phyloP scores from a whole-genome alignment of 331 rosid genomes.

The Cydonia oblonga region DNA sequence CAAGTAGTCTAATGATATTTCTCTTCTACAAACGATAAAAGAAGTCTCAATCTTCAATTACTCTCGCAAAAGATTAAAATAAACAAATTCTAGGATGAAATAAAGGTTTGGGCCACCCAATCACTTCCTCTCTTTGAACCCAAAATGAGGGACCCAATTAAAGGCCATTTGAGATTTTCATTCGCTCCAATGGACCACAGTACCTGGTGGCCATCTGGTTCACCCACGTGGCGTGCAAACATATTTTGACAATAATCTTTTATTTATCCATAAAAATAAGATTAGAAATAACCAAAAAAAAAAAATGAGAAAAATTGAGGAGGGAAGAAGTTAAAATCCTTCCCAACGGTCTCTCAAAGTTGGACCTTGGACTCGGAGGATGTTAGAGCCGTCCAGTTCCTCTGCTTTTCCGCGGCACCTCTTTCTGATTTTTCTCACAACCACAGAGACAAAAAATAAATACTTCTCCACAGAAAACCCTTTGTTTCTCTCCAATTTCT shows the following conservation, averaged over 20 bases:
- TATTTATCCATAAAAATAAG: neutral
- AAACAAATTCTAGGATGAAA: neutral
- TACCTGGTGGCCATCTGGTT: neutral
- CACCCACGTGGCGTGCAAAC: neutral
- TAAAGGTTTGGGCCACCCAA: neutral
- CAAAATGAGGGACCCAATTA: neutral
- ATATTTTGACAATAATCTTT: neutral
- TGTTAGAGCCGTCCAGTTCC: conserved; percentile 2
- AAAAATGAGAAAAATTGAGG: neutral
- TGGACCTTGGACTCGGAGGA: neutral
- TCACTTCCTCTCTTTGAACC: neutral
- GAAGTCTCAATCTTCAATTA: neutral
- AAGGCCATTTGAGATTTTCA: too few relatives aligned
- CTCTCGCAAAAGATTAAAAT: neutral
- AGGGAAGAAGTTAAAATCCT: neutral
- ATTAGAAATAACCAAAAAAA: too few relatives aligned
- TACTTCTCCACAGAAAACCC: neutral
- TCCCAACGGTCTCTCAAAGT: conserved; percentile 15
- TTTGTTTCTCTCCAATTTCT: neutral
- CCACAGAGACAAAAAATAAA: neutral
- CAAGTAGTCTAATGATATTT: too few relatives aligned
- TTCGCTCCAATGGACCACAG: neutral
- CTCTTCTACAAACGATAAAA: too few relatives aligned
- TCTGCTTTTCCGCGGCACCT: conserved; percentile 9
- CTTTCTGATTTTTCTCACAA: neutral